phyloP scores from a whole-genome alignment of 2,329 filamentous ascomycete species.

The Pseudopithomyces maydicus region DNA sequence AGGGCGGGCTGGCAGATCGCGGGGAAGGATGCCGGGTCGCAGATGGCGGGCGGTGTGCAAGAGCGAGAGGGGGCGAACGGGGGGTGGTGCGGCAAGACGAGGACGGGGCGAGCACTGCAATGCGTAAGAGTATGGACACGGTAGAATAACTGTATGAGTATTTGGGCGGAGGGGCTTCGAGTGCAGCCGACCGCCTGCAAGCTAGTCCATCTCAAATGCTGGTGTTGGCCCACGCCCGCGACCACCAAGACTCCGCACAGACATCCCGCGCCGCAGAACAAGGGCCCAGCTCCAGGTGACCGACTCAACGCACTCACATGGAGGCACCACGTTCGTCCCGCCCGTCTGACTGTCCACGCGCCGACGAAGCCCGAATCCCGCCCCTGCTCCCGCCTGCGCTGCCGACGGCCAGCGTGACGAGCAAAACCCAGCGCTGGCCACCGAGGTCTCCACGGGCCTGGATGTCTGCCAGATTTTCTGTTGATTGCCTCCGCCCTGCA shows the following conservation, averaged over 20 bases:
- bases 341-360: neutral
- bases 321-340: neutral
- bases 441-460: neutral
- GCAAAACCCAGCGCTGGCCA: neutral
- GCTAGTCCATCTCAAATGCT: conserved; percentile 8
- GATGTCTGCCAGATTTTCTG: neutral
- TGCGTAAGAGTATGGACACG: neutral
- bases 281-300: neutral
- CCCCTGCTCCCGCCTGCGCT: neutral
- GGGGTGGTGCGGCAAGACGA: neutral
- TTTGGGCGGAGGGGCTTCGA: neutral
- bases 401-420: neutral
- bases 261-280: conserved; percentile 5
- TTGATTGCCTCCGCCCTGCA: conserved; percentile 5
- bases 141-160: neutral
- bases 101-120: neutral
- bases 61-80: neutral
- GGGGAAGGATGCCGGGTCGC: conserved; percentile 9
- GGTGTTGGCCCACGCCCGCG: conserved; percentile 1
- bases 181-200: neutral
- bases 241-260: conserved; percentile 3
- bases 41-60: neutral
- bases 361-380: neutral
- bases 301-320: conserved; percentile 3
- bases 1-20: conserved; percentile 5